phyloP scores from a whole-genome alignment of 352 stramenopile species.

The Globisporangium lucens region DNA sequence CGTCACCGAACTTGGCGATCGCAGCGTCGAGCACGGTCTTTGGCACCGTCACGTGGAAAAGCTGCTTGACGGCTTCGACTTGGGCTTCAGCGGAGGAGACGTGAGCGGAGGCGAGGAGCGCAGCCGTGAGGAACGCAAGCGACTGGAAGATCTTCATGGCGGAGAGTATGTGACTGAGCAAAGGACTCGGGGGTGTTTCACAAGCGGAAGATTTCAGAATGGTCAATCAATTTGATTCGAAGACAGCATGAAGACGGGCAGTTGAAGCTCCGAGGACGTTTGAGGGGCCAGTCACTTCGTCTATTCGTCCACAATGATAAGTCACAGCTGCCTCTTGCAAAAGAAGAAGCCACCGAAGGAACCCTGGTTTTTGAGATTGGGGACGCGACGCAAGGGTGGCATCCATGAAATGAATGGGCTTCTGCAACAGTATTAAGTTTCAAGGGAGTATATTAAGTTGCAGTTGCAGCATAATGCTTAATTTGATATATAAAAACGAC shows the following conservation, averaged over 20 bases:
- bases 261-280: not conserved
- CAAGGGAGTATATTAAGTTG: not conserved
- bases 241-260: too few relatives aligned
- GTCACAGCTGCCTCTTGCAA: not conserved
- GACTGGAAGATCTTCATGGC: conserved; percentile 27
- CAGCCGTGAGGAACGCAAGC: conserved; percentile 15
- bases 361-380: not conserved
- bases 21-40: conserved; percentile 21
- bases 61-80: conserved; percentile 25
- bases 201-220: not conserved
- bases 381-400: too few relatives aligned
- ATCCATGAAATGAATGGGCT: not conserved
- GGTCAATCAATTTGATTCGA: not conserved
- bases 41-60: conserved; percentile 30
- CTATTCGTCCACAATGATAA: not conserved
- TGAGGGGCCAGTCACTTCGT: too few relatives aligned
- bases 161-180: not conserved
- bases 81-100: not conserved
- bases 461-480: not conserved
- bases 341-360: not conserved
- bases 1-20: conserved; percentile 9
- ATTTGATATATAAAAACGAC: not conserved
- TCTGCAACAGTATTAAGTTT: not conserved
- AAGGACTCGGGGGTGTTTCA: not conserved
- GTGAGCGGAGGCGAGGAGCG: conserved; percentile 10